Evolutionary conservation across 306 rosid genomes (phyloP).

Genomic region (Vachellia collinsii): DNA sequence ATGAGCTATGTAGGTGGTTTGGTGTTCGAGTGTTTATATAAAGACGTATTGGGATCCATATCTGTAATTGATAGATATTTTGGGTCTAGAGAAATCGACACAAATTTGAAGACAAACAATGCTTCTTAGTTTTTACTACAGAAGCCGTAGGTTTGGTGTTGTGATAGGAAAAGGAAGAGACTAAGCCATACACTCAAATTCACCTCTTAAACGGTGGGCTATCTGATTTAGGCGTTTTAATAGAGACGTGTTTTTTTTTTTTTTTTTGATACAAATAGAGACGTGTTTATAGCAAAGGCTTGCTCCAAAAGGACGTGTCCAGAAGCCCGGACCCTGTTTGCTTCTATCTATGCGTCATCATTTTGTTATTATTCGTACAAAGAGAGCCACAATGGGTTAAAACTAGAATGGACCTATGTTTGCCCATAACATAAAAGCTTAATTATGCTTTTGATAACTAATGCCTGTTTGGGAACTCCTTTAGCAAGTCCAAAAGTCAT

Average conservation of each 20-base stretch:
- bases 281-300: neutral
- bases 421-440: neutral
- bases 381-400: neutral
- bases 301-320: slow-evolving; percentile 5
- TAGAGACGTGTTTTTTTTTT: neutral
- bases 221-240: neutral
- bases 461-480: too few species aligned
- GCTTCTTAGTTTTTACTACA: neutral
- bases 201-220: neutral
- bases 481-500: too few species aligned
- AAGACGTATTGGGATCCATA: neutral
- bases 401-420: neutral
- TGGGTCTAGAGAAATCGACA: neutral
- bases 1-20: neutral
- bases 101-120: neutral
- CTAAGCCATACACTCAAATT: neutral
- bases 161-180: neutral
- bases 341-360: neutral
- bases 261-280: too few species aligned
- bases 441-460: neutral
- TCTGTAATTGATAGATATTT: neutral
- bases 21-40: neutral
- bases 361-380: neutral
- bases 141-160: neutral
- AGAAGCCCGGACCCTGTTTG: neutral